Evolutionary conservation across 768 basidiomycete species (phyloP).

Genomic region (Leccinum broughii): DNA sequence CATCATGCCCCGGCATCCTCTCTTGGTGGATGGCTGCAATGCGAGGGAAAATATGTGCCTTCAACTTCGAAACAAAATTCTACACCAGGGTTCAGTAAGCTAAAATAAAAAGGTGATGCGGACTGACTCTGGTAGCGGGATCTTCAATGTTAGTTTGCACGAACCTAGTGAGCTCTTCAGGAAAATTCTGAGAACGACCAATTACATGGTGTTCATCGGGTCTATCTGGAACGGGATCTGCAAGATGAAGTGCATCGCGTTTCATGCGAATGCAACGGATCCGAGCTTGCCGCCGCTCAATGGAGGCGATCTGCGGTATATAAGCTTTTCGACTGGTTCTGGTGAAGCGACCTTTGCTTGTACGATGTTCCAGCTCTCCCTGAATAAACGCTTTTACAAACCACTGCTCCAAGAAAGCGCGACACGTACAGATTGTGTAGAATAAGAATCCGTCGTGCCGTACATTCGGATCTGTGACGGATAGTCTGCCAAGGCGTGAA

Average conservation of each 20-base stretch:
- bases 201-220: not conserved
- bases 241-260: not conserved
- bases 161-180: not conserved
- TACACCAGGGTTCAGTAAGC: not conserved
- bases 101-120: not conserved
- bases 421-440: no score
- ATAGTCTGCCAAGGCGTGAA: no score
- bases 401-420: no score
- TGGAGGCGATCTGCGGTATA: not conserved
- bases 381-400: no score
- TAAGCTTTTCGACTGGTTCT: not conserved
- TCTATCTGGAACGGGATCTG: not conserved
- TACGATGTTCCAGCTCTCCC: no score
- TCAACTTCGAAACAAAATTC: not conserved
- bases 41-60: conserved; percentile 11
- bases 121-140: not conserved
- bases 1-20: no score
- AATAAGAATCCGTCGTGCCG: no score
- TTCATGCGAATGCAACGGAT: not conserved
- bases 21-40: no score
- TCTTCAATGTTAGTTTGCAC: not conserved
- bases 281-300: not conserved
- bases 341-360: no score
- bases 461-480: no score
- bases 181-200: not conserved